phyloP scores from a whole-genome alignment of 2,329 filamentous ascomycete species.

The Cercospora zeina region DNA sequence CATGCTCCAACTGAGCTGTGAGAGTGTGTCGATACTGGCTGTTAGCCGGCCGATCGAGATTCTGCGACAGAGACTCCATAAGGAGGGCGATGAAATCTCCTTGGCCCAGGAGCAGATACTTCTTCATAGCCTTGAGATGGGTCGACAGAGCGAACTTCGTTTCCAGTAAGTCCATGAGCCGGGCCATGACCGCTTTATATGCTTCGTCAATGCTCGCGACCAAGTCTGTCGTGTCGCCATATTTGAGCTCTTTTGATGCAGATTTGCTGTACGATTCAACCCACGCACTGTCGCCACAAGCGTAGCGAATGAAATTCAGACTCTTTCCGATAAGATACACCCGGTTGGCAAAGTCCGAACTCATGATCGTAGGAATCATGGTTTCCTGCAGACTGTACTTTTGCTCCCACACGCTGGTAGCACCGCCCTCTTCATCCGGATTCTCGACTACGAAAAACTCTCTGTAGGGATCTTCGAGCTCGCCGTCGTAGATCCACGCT shows the following conservation, averaged over 20 bases:
- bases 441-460: constrained; percentile 96
- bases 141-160: constrained; percentile 93
- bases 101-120: constrained; percentile 90
- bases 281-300: constrained; percentile 90
- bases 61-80: constrained; percentile 93
- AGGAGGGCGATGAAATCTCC: constrained; percentile 96
- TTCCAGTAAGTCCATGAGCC: constrained; percentile 88
- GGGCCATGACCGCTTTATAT: constrained; percentile 96
- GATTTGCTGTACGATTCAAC: constrained; percentile 93
- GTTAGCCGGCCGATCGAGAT: constrained; percentile 91
- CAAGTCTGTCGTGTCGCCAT: constrained; percentile 88
- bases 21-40: constrained; percentile 95
- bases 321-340: constrained; percentile 98
- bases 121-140: constrained; percentile 87
- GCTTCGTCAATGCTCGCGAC: constrained; percentile 94
- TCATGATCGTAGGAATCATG: constrained; percentile 93
- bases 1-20: constrained; percentile 96
- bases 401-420: constrained; percentile 95
- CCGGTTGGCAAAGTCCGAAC: constrained; percentile 89
- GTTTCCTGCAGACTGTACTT: constrained; percentile 84
- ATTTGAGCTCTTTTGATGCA: constrained; percentile 85
- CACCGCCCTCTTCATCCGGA: constrained; percentile 60
- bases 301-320: constrained; percentile 95
- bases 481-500: constrained; percentile 97
- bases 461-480: constrained; percentile 90